Evolutionary conservation across 2,329 filamentous ascomycete genomes (phyloP), one percentile per base, ranked within the genome.

Genomic region (Tolypocladium ovalisporum): DNA sequence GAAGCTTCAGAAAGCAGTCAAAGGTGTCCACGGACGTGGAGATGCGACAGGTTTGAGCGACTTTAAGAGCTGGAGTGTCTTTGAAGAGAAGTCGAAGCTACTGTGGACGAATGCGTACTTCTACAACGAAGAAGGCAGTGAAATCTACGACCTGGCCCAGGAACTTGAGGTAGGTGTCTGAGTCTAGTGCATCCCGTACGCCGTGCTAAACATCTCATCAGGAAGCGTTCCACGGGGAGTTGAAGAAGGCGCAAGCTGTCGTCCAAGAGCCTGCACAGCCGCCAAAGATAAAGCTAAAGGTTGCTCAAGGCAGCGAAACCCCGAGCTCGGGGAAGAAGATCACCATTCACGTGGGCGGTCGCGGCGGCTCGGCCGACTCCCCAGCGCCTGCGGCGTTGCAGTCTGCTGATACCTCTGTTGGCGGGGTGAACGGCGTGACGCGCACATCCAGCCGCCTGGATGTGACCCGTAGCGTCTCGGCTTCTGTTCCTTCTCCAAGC

Each of bases 101-200:
- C 85, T 97, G 49, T 97, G 92, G 92, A 81, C 80, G 54, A 97
- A 97, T 70, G 90, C 91, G 0, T 88, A 85, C 66, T 87, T 87
- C 59, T 97, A 93, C 76, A 97, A 97, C 63, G 90, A 96, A 70
- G 91, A 96, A 67, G 89, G 87, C 4, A 96, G 92, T 66, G 87
- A 90, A 19, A 92, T 96, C 55, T 90, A 86, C 62, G 78, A 82
- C 27, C 77, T 94, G 60, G 90, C 90, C 0, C 82, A 85, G 54
- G 85, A 94, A 59, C 81, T 97, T 8, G 86, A 95, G 82, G 89
- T 90, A 75, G 54, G 65, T 32, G 8, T 40, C 5, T 24, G n/a
- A 5, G 6, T 22, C 24, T 6, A 3, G 5, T 39, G 15, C 12
- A 9, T 15, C 22, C n/a, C 12, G 12, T 8, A 5, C 13, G 24